Conservation (phyloP, 305 asterid genomes). For the Coffea humblotiana region DNA sequence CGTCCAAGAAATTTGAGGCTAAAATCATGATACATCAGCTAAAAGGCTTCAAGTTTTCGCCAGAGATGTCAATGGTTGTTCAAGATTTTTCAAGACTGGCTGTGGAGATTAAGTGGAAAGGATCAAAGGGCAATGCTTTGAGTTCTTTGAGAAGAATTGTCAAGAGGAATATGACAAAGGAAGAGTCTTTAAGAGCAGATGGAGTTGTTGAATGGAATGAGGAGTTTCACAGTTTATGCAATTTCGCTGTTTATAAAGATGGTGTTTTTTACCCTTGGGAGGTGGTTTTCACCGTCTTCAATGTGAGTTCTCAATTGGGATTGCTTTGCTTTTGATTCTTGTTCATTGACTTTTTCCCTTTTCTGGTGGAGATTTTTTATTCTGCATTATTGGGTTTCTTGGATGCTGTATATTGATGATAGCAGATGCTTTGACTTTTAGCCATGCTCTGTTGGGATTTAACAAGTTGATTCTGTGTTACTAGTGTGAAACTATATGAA, state of each 20-base stretch:
- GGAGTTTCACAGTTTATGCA: slow-evolving; percentile 49
- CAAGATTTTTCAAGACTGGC: slow-evolving; percentile 37
- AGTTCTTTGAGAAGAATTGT: slow-evolving; percentile 47
- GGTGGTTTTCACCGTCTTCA: slow-evolving; percentile 48
- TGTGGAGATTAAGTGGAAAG: slow-evolving; percentile 73
- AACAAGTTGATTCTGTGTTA: background rate
- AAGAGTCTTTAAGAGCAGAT: slow-evolving; percentile 32
- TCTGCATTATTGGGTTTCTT: background rate
- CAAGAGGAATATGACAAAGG: slow-evolving; percentile 62
- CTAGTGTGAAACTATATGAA: background rate
- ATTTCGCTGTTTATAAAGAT: slow-evolving; percentile 36
- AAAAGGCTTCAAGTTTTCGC: slow-evolving; percentile 28
- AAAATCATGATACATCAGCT: slow-evolving; percentile 43
- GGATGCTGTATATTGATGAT: background rate
- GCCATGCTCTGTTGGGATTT: background rate
- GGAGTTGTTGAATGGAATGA: slow-evolving; percentile 59
- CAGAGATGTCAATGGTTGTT: slow-evolving; percentile 12
- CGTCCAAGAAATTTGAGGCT: slow-evolving; percentile 59
- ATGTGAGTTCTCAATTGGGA: slow-evolving; percentile 43
- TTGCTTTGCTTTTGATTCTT: slow-evolving; percentile 11
- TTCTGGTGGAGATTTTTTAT: too few species aligned
- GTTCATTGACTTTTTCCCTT: background rate
- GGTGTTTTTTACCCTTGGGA: slow-evolving; percentile 63
- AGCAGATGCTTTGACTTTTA: background rate
- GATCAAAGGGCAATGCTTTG: slow-evolving; percentile 53